These are phyloP conservation scores for Vitis labrusca DNA, from an alignment of 164 flowering plant species.

Conservation along the genomic window DNA sequence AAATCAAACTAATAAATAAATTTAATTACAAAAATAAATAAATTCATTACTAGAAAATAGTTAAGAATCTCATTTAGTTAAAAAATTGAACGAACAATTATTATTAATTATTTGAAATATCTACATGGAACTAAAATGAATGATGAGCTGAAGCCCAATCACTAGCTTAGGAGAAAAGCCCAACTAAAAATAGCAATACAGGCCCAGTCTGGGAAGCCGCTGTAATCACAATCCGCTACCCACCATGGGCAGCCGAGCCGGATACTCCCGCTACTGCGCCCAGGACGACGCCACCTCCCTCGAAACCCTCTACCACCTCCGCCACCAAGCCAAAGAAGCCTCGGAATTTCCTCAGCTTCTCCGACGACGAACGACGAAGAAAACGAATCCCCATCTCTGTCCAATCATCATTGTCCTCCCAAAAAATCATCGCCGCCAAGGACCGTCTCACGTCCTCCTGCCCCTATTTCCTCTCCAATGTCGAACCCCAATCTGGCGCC, in stretches of 20 bases:
- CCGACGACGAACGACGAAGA: conserved; percentile 65
- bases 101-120: no score
- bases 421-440: conserved; percentile 46
- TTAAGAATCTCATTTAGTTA: no score
- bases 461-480: conserved; percentile 53
- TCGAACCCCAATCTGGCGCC: conserved; percentile 79
- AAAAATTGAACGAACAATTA: no score
- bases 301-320: conserved; percentile 20
- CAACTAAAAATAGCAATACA: no score
- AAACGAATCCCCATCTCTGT: conserved; percentile 27
- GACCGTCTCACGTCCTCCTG: conserved; percentile 40
- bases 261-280: conserved; percentile 57
- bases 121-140: no score
- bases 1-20: no score
- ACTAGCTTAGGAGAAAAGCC: no score
- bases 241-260: conserved; percentile 37
- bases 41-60: no score
- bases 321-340: conserved; percentile 36
- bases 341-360: conserved; percentile 77
- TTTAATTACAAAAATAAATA: no score
- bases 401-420: conserved; percentile 38
- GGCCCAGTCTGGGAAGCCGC: no score
- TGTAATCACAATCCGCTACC: not conserved
- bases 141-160: no score
- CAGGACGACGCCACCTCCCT: conserved; percentile 26